A percentile compares a stretch with the other conserved stretches of the same genome.
These are phyloP conservation scores for Lodderomyces oxycetoniae DNA, from an alignment of 1,139 yeast species.

Conservation along the genomic window DNA sequence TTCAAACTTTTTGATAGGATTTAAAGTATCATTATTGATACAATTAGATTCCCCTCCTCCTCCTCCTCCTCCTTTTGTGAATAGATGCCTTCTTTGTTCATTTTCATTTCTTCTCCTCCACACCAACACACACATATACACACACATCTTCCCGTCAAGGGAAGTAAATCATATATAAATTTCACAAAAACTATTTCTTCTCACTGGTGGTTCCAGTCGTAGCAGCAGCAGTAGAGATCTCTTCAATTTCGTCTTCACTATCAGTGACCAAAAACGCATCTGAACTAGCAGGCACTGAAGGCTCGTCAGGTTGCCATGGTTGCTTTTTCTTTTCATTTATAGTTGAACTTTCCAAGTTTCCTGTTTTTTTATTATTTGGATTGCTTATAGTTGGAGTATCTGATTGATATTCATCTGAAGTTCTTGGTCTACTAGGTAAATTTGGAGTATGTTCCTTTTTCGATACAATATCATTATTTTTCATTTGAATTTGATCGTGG, in stretches of 20 bases:
- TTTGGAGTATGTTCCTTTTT: conserved; percentile 39
- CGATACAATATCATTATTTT: conserved; percentile 32
- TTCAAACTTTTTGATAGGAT: conserved; percentile 1
- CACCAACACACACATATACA: not conserved
- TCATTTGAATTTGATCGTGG: conserved; percentile 49
- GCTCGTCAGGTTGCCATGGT: conserved; percentile 52
- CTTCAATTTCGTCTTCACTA: conserved; percentile 62
- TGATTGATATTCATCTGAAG: conserved; percentile 7
- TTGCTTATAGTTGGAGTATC: conserved; percentile 6
- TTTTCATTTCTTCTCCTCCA: not conserved
- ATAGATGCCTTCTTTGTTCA: not conserved
- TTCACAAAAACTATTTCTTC: conserved; percentile 11
- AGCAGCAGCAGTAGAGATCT: conserved; percentile 10
- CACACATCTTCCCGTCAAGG: no score
- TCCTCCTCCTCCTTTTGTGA: not conserved
- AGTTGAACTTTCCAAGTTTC: conserved; percentile 3
- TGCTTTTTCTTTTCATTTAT: conserved; percentile 23
- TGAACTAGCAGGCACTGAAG: conserved; percentile 44
- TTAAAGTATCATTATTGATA: not conserved
- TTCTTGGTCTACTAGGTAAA: conserved; percentile 25
- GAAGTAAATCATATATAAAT: no score
- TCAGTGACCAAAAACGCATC: conserved; percentile 78
- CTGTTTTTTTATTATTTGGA: conserved; percentile 8
- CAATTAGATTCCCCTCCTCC: not conserved
- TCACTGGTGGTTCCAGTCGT: conserved; percentile 7